phyloP scores from a whole-genome alignment of 2,329 filamentous ascomycete genomes.

The Hymenoscyphus occultus region DNA sequence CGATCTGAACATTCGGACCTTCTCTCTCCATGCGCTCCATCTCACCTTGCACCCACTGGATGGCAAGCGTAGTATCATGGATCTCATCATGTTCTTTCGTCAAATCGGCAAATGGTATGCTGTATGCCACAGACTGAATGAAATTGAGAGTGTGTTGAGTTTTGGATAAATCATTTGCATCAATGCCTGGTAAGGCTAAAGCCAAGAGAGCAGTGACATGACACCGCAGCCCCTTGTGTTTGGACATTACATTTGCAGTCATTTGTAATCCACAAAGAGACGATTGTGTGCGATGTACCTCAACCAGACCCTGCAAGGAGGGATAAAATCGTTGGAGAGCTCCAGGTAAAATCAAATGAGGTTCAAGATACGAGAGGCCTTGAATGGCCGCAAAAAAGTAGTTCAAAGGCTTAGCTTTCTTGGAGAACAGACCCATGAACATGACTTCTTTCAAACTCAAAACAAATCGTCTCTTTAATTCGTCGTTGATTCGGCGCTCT shows the following conservation, averaged over 20 bases:
- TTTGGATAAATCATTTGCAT: slow-evolving; percentile 96
- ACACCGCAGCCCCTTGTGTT: slow-evolving; percentile 92
- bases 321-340: slow-evolving; percentile 95
- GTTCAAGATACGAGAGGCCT: slow-evolving; percentile 85
- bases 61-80: slow-evolving; percentile 72
- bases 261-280: slow-evolving; percentile 90
- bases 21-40: slow-evolving; percentile 91
- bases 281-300: slow-evolving; percentile 93
- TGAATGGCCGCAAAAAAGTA: slow-evolving; percentile 90
- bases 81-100: slow-evolving; percentile 65
- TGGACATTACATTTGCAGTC: slow-evolving; percentile 85
- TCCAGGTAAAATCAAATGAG: slow-evolving; percentile 85
- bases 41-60: slow-evolving; percentile 91
- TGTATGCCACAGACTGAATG: slow-evolving; percentile 93
- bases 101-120: slow-evolving; percentile 86
- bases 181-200: slow-evolving; percentile 88
- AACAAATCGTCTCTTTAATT: slow-evolving; percentile 87
- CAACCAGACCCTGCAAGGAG: slow-evolving; percentile 91
- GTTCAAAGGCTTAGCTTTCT: slow-evolving; percentile 86
- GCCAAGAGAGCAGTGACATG: slow-evolving; percentile 94
- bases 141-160: slow-evolving; percentile 92
- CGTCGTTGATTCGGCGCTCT: slow-evolving; percentile 74
- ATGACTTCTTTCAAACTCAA: slow-evolving; percentile 85
- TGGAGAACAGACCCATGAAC: slow-evolving; percentile 97
- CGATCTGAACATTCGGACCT: slow-evolving; percentile 78